Conservation (phyloP, 495 filamentous ascomycete species). For the Daldinia concentrica region DNA sequence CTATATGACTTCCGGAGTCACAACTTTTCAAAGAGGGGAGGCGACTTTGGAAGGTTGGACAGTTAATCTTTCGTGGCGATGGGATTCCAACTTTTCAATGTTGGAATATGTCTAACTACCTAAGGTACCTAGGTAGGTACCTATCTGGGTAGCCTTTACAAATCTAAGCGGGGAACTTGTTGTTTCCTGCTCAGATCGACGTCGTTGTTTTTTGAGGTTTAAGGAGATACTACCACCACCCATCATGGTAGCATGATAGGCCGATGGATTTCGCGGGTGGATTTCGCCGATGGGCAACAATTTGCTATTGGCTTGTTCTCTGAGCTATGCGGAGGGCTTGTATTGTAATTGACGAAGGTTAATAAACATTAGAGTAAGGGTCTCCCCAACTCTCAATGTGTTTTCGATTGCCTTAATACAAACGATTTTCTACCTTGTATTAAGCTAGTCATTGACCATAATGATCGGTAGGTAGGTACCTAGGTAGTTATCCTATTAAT, state of each 20-base stretch:
- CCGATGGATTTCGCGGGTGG: background rate
- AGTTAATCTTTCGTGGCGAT: background rate
- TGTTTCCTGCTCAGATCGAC: too few relatives aligned
- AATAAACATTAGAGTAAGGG: background rate
- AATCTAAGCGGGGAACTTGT: too few relatives aligned
- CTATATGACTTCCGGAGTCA: background rate
- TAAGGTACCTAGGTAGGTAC: too few relatives aligned
- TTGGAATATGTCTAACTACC: background rate
- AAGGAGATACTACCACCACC: background rate
- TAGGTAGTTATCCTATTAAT: background rate
- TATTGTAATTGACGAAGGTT: background rate
- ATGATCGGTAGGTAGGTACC: too few relatives aligned
- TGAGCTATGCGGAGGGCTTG: background rate
- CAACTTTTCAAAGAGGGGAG: background rate
- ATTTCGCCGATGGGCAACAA: background rate
- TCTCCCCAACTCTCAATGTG: background rate
- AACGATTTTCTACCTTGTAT: background rate
- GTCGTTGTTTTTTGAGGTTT: background rate
- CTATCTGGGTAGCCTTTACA: too few relatives aligned
- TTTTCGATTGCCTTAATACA: background rate
- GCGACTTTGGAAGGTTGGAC: background rate
- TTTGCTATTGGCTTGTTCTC: background rate
- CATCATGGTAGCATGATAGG: background rate
- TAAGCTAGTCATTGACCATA: background rate
- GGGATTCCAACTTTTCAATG: background rate